Evolutionary conservation across 805 yeast genomes (phyloP).

Genomic region (Maudiozyma serrabonitensis): DNA sequence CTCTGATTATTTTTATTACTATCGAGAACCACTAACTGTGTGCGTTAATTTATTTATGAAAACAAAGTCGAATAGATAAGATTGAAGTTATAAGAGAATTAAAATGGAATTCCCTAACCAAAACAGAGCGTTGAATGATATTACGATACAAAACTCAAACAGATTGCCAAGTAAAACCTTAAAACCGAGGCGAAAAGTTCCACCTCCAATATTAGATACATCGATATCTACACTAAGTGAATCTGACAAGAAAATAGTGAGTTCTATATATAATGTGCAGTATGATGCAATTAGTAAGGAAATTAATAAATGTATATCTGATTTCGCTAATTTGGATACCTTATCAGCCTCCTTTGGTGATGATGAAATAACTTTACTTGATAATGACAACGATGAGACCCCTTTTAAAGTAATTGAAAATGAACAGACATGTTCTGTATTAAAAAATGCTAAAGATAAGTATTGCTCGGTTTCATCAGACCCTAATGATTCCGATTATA

Average conservation of each 20-base stretch:
- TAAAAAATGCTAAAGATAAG: conserved; percentile 2
- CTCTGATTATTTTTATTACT: no score
- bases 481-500: conserved; percentile 64
- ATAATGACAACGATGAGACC: not conserved
- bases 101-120: not conserved
- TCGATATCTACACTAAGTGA: not conserved
- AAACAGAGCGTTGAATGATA: conserved; percentile 12
- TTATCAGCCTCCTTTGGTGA: not conserved
- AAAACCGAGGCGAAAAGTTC: not conserved
- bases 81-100: no score
- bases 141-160: conserved; percentile 5
- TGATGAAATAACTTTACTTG: not conserved
- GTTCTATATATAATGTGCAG: not conserved
- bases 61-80: no score
- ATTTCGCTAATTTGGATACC: not conserved
- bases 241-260: not conserved
- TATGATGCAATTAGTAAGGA: not conserved
- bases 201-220: not conserved
- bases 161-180: not conserved
- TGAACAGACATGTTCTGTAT: not conserved
- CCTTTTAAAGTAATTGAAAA: not conserved
- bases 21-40: no score
- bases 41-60: no score
- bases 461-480: conserved; percentile 24
- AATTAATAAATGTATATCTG: not conserved